Base-by-base conservation (phyloP, 352 stramenopile species). In the Phytophthora multivora region DNA sequence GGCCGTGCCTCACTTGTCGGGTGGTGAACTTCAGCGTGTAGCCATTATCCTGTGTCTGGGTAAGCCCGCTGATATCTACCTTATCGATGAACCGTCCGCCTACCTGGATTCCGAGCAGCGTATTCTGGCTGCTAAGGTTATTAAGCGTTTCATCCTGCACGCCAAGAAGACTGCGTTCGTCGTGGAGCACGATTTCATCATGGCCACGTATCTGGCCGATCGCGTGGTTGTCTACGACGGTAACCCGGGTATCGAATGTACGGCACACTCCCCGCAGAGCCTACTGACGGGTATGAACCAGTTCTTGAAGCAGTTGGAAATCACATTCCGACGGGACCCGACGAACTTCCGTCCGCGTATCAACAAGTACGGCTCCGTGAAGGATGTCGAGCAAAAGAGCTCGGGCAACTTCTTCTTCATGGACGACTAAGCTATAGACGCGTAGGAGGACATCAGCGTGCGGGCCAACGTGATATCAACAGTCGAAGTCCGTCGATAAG, bases 111-210 rank as follows among this genome's bases (percentile, higher is more conserved):
- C 93, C 54, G 98, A 99, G 78, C 98, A 99, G 83, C 97, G 98
- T 90, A 99, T 99, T 63, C 87, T 98, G 53, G 97, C 95, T 60
- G 95, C 96, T 51, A 99, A 99, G 85, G 97, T 99, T 54, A 99
- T 99, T 75, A 99, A 99, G 85, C 93, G 98, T 33, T 99, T 99
- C 75, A 99, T 99, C 56, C 91, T 99, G 75, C 97, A 99, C 88
- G 89, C 96, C 26, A 99, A 99, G 87, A 99, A 99, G 78, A 99
- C 98, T 21, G 98, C 97, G 7, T 99, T 99, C 76, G 85, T 99
- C 31, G 97, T 99, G 13, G 98, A 99, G 84, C 98, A 99, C 86
- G 98, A 99, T 93, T 99, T 99, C 83, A 99, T 99, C 77, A 99
- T 99, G 98, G 97, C 97, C 41, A 99, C 98, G 23, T 99, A 99